Conservation (phyloP, 345 rosid genomes). For the Euphorbia tirucalli region DNA sequence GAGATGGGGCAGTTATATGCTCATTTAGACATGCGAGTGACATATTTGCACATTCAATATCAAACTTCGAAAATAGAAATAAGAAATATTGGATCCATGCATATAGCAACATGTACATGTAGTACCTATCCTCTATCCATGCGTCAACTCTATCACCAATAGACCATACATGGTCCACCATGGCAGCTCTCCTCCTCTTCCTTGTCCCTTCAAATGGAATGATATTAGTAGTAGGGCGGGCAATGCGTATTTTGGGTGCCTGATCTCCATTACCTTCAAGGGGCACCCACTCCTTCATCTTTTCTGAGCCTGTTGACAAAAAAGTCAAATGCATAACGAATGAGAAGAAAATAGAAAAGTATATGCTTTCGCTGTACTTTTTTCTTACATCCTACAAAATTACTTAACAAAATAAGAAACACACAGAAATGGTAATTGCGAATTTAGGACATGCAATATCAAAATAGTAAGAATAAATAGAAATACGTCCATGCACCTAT, state of each 20-base stretch:
- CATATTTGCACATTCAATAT: background rate
- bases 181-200: slow-evolving; percentile 89
- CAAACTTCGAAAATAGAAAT: background rate
- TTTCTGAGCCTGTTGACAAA: slow-evolving; percentile 53
- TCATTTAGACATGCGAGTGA: background rate
- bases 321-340: background rate
- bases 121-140: slow-evolving; percentile 79
- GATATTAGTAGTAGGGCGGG: slow-evolving; percentile 57
- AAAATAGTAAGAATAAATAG: background rate
- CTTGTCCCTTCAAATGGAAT: slow-evolving; percentile 84
- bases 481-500: background rate
- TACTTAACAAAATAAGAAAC: background rate
- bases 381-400: background rate
- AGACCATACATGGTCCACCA: slow-evolving; percentile 69
- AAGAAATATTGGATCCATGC: background rate
- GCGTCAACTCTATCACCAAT: slow-evolving; percentile 93
- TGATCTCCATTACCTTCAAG: slow-evolving; percentile 52
- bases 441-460: background rate
- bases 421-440: background rate
- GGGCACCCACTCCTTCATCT: slow-evolving; percentile 85
- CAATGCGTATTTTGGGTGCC: slow-evolving; percentile 70
- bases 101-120: background rate
- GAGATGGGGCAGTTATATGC: background rate
- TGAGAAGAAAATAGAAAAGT: background rate
- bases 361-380: background rate